phyloP scores from a whole-genome alignment of 2,329 filamentous ascomycete genomes.

The Aspergillus ruber region DNA sequence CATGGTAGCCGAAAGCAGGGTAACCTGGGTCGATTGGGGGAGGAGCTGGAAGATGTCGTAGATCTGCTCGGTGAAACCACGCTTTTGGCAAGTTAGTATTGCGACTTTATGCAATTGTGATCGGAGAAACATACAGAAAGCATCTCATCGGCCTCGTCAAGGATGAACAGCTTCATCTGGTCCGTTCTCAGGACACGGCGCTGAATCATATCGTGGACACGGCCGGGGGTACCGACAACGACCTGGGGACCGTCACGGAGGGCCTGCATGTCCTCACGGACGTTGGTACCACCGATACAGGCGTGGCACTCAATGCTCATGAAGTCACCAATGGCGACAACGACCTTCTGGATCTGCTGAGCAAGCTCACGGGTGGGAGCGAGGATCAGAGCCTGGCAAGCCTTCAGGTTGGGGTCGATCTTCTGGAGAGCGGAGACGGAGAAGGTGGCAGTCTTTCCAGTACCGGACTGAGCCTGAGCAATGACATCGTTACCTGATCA shows the following conservation, averaged over 20 bases:
- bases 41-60: slow-evolving; percentile 99
- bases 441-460: slow-evolving; percentile 99
- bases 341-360: slow-evolving; percentile 99
- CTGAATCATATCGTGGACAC: slow-evolving; percentile 99
- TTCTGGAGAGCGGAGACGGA: slow-evolving; percentile 99
- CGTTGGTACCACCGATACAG: slow-evolving; percentile 97
- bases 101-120: neutral
- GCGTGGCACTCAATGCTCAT: slow-evolving; percentile 99
- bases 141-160: slow-evolving; percentile 99
- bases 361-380: slow-evolving; percentile 97
- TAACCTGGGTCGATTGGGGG: slow-evolving; percentile 95
- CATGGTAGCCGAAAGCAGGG: slow-evolving; percentile 96
- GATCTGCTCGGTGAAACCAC: slow-evolving; percentile 99
- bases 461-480: slow-evolving; percentile 98
- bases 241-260: slow-evolving; percentile 94
- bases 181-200: slow-evolving; percentile 95
- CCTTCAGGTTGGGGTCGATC: slow-evolving; percentile 90
- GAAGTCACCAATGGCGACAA: slow-evolving; percentile 97
- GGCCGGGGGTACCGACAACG: slow-evolving; percentile 94
- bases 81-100: slow-evolving; percentile 43
- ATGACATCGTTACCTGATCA: slow-evolving; percentile 87
- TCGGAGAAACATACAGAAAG: slow-evolving; percentile 44
- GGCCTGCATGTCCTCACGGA: slow-evolving; percentile 97
- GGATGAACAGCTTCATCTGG: slow-evolving; percentile 99
- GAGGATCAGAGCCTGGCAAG: slow-evolving; percentile 96